A percentile compares a stretch with the other conserved stretches of the same genome.
Evolutionary conservation across 2,329 filamentous ascomycete genomes (phyloP).

Genomic region (Pleurostoma richardsiae): DNA sequence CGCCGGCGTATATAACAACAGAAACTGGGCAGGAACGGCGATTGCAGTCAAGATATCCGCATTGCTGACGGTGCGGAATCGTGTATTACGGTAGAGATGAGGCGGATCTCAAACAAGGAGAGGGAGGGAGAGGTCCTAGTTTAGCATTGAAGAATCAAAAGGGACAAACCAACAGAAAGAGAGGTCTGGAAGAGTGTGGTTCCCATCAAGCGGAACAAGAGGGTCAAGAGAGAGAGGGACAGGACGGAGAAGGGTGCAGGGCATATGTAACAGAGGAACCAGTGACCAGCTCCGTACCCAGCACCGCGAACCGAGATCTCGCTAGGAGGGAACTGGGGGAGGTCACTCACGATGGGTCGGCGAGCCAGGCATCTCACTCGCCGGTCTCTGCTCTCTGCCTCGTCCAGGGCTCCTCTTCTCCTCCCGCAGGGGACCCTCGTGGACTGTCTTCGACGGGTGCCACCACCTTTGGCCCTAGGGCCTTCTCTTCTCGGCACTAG

Average conservation of each 20-base stretch:
- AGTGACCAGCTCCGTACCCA: neutral
- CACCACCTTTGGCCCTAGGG: neutral
- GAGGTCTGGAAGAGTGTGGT: neutral
- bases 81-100: neutral
- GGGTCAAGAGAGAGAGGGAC: too few relatives aligned
- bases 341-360: neutral
- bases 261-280: neutral
- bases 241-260: neutral
- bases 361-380: too few relatives aligned
- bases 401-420: neutral
- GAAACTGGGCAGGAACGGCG: neutral
- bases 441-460: neutral
- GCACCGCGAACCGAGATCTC: neutral
- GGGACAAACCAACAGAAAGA: neutral
- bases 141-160: neutral
- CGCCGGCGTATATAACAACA: neutral
- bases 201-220: neutral
- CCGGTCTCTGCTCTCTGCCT: too few relatives aligned
- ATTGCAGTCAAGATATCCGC: neutral
- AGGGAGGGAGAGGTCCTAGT: neutral
- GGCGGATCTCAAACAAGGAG: neutral
- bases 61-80: neutral
- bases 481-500: neutral
- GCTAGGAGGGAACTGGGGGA: neutral
- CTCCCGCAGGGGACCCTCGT: neutral